Evolutionary conservation across 495 filamentous ascomycete genomes (phyloP), one percentile per base, ranked within the genome.

Genomic region (Penicillium soppii): DNA sequence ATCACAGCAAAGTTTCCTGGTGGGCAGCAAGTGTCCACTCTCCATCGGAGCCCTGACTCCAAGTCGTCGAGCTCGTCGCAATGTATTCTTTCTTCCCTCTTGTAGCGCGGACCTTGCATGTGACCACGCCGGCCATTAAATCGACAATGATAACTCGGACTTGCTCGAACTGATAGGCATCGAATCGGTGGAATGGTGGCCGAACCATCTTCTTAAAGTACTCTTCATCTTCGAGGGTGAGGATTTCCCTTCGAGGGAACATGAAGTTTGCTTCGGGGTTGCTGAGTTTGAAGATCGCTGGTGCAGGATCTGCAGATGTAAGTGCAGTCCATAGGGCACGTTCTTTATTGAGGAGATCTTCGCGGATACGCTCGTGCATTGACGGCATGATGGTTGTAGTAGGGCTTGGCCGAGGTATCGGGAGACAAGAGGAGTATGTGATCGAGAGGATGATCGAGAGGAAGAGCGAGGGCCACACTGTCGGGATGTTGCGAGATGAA

Each of bases 361-460:
- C 53, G 43, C 66, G 66, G 57, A 75, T 76, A 16, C 73, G 70
- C 13, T 76, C 73, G 66, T 75, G 67, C 46, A 76, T 76, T 16
- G 62, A 46, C 12, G 69, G 60, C 70, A 75, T 69, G 42, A 20
- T 61, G 51, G 50, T 16, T 4, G 21, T 20, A 17, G 8, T 29
- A 1, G 26, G 23, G 22, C 3, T 27, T 19, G 7, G 25, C 12
- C 23, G 40, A 13, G 15, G 27, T 39, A 27, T 44, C 21, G 23
- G 13, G 30, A 15, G 33, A n/a, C n/a, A n/a, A n/a, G n/a, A n/a
- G n/a, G n/a, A n/a, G n/a, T n/a, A 43, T 17, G 36, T 35, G 8
- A 15, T 20, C 23, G 23, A 4, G 16, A 15, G 2, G 41, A 43
- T n/a, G n/a, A 25, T 16, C 23, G 23, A 12, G 0, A 0, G 26